Evolutionary conservation across 352 stramenopile species (phyloP).

Genomic region (Detonula confervacea): DNA sequence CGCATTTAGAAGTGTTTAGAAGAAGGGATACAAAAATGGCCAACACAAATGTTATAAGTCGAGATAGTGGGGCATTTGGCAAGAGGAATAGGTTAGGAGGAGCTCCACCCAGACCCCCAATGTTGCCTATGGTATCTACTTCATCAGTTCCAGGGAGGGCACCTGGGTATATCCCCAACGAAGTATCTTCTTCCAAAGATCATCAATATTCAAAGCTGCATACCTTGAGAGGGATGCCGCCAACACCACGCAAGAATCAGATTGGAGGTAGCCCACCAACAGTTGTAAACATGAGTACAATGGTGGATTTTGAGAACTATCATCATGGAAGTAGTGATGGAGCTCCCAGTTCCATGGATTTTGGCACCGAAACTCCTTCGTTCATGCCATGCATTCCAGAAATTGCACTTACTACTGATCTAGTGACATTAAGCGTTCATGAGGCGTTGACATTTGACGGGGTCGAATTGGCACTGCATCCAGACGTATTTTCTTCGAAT

Average conservation of each 20-base stretch:
- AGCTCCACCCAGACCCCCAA: background rate
- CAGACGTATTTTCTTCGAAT: constrained; percentile 66
- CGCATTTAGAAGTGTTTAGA: too few relatives aligned
- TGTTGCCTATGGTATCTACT: constrained; percentile 15
- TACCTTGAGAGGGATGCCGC: background rate
- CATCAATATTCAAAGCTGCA: constrained; percentile 2
- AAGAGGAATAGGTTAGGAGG: background rate
- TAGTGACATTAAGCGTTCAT: constrained; percentile 81
- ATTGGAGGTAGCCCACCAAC: background rate
- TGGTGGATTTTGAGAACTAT: constrained; percentile 17
- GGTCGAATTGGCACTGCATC: constrained; percentile 80
- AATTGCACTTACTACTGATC: constrained; percentile 53
- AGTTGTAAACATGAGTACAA: background rate
- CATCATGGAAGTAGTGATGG: constrained; percentile 2
- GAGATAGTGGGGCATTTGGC: too few relatives aligned
- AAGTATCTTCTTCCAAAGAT: background rate
- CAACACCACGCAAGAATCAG: background rate
- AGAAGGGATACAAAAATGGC: too few relatives aligned
- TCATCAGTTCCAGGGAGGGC: background rate
- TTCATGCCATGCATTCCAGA: constrained; percentile 12
- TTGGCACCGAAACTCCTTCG: constrained; percentile 3
- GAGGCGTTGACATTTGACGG: constrained; percentile 83
- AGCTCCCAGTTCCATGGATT: too few relatives aligned
- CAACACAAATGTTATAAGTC: too few relatives aligned
- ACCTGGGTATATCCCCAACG: background rate